A percentile compares a stretch with the other conserved stretches of the same genome.
These are phyloP conservation scores for Suillus paluster DNA, from an alignment of 768 basidiomycete genomes.

Conservation along the genomic window DNA sequence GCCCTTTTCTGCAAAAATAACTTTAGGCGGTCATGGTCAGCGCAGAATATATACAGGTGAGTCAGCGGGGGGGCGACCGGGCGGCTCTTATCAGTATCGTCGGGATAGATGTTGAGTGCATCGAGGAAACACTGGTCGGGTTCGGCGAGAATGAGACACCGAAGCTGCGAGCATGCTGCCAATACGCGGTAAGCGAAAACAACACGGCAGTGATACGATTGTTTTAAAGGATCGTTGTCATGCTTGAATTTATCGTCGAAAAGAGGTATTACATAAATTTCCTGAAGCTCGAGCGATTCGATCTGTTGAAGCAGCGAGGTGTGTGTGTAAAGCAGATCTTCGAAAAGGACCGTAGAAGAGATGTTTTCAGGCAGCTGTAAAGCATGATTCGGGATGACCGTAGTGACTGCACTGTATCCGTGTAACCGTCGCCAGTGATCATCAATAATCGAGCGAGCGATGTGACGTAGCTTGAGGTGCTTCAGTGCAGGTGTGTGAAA, in stretches of 20 bases:
- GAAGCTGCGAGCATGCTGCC: background rate
- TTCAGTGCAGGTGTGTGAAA: slow-evolving; percentile 10
- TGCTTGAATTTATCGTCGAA: background rate
- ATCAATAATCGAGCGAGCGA: background rate
- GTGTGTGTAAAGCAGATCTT: background rate
- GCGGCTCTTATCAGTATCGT: background rate
- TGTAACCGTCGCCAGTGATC: background rate
- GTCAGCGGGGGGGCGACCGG: background rate
- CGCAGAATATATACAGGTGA: background rate
- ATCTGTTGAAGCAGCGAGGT: slow-evolving; percentile 2
- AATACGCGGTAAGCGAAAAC: background rate
- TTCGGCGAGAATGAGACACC: background rate
- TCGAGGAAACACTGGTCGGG: slow-evolving; percentile 8
- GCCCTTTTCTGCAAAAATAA: background rate
- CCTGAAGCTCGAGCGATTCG: slow-evolving; percentile 5
- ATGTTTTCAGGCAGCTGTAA: background rate
- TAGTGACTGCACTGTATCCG: no score
- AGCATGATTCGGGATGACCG: background rate
- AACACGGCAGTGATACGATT: background rate
- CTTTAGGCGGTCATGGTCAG: background rate
- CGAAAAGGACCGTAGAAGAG: slow-evolving; percentile 10
- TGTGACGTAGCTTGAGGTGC: slow-evolving; percentile 8
- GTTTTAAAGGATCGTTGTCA: background rate
- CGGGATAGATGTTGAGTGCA: slow-evolving; percentile 5
- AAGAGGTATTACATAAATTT: background rate